These are phyloP conservation scores for Porcisia hertigi DNA, from an alignment of 208 protist species.

Conservation along the genomic window DNA sequence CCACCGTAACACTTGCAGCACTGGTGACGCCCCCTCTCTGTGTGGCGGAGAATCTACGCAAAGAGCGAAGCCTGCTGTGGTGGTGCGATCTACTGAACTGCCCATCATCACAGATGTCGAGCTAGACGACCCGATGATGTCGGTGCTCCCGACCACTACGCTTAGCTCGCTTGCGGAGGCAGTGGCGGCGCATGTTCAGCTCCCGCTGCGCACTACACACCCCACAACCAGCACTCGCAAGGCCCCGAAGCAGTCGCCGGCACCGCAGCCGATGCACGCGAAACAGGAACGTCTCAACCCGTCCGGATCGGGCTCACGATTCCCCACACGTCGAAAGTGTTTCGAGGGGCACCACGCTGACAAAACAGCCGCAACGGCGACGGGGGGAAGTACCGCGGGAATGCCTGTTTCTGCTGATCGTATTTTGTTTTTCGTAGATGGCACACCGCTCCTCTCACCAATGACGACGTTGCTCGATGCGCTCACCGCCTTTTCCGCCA, in stretches of 20 bases:
- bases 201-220: neutral
- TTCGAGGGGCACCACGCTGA: conserved; percentile 11
- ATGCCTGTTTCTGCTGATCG: conserved; percentile 19
- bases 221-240: neutral
- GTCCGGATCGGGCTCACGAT: neutral
- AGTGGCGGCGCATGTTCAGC: conserved; percentile 24
- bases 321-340: conserved; percentile 3
- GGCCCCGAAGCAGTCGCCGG: neutral
- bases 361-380: neutral
- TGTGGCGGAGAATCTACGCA: neutral
- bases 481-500: conserved; percentile 27
- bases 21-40: neutral
- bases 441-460: conserved; percentile 35
- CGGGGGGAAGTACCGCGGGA: neutral
- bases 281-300: conserved; percentile 1
- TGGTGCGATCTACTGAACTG: conserved; percentile 4
- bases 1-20: neutral
- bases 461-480: conserved; percentile 48
- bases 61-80: conserved; percentile 1
- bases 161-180: conserved; percentile 20
- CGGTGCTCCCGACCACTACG: conserved; percentile 28
- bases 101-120: conserved; percentile 10
- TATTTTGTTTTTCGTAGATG: conserved; percentile 48
- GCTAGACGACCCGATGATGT: conserved; percentile 11
- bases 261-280: conserved; percentile 6